These are phyloP conservation scores for Nigrospora oryzae DNA, from an alignment of 2,329 filamentous ascomycete genomes.

Conservation along the genomic window DNA sequence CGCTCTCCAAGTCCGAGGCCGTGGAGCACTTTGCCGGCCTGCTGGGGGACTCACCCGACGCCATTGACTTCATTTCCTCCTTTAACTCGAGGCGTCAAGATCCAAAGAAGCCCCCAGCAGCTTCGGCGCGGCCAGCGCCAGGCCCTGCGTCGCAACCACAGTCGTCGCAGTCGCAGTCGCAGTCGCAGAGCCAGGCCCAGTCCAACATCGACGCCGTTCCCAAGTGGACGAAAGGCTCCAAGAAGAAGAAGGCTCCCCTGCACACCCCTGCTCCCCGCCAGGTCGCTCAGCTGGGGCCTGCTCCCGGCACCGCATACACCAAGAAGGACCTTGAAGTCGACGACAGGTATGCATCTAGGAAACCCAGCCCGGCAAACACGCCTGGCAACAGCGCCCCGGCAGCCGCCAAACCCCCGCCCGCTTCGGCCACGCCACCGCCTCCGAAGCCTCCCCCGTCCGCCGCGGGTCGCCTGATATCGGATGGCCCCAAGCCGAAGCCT, in stretches of 20 bases:
- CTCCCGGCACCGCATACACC: constrained; percentile 59
- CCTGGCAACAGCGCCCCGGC: constrained; percentile 26
- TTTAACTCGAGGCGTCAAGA: constrained; percentile 63
- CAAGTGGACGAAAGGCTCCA: constrained; percentile 37
- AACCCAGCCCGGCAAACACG: constrained; percentile 30
- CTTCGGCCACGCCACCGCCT: constrained; percentile 36
- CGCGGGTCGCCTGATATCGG: constrained; percentile 73
- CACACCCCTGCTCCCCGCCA: constrained; percentile 57
- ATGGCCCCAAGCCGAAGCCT: constrained; percentile 55
- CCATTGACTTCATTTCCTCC: constrained; percentile 67
- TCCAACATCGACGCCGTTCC: constrained; percentile 33
- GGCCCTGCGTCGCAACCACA: background rate
- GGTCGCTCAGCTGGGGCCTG: constrained; percentile 55
- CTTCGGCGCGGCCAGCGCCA: constrained; percentile 5
- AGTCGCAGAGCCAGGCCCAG: constrained; percentile 1
- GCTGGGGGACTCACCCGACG: constrained; percentile 74
- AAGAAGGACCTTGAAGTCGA: constrained; percentile 65
- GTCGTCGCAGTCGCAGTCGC: background rate
- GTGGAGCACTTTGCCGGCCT: constrained; percentile 82
- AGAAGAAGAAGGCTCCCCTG: constrained; percentile 52
- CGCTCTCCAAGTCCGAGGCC: constrained; percentile 67
- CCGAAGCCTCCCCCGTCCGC: constrained; percentile 57
- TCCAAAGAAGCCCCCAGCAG: constrained; percentile 20
- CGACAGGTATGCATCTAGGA: constrained; percentile 50
- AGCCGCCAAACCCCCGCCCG: constrained; percentile 39